Percentiles rank a stretch among this genome's conserved stretches.
phyloP scores from a whole-genome alignment of 2,329 filamentous ascomycete species.

The Penicillium concentricum region DNA sequence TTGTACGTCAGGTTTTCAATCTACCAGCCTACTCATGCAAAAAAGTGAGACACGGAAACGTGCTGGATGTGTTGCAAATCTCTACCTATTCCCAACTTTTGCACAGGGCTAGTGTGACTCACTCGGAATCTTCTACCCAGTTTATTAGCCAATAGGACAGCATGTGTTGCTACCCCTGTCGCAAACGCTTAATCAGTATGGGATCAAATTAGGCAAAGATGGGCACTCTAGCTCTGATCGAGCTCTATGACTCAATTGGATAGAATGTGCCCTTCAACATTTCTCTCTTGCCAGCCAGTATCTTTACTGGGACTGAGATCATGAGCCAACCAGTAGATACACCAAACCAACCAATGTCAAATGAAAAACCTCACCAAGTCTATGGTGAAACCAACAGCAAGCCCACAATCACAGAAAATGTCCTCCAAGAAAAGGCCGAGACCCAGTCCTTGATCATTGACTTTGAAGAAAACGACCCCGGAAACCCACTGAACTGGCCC shows the following conservation, averaged over 20 bases:
- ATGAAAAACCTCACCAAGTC: neutral
- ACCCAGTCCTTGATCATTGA: neutral
- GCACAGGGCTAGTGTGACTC: neutral
- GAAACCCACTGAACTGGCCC: neutral
- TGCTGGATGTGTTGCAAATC: neutral
- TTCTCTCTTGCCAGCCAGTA: neutral
- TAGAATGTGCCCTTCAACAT: neutral
- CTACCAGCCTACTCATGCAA: neutral
- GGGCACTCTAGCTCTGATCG: neutral
- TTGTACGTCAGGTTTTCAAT: neutral
- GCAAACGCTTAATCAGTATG: neutral
- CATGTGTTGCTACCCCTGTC: neutral
- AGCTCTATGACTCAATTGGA: neutral
- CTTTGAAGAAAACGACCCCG: neutral
- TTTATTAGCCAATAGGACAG: neutral
- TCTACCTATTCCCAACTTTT: neutral
- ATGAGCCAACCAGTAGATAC: neutral
- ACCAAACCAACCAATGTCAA: neutral
- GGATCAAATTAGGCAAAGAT: neutral
- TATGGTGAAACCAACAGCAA: neutral
- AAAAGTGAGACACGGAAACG: neutral
- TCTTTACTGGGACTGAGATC: neutral
- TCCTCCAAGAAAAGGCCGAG: neutral
- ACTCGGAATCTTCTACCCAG: neutral
- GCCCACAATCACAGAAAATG: neutral